Evolutionary conservation across 345 rosid species (phyloP), one percentile per base, ranked within the genome.

Genomic region (Gossypium rotundifolium): DNA sequence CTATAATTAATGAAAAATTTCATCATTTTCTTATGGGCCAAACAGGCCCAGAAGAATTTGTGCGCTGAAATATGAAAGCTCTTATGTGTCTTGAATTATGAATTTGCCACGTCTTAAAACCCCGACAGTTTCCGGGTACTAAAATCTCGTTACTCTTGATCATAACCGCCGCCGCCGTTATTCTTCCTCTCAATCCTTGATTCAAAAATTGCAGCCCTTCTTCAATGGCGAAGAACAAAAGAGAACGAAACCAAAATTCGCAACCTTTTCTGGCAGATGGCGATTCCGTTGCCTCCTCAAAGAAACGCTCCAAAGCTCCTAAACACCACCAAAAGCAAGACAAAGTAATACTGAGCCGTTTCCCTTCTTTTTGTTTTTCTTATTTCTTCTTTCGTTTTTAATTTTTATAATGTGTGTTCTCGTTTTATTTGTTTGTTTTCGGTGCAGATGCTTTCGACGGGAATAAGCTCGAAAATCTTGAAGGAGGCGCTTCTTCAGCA

Each of bases 401-500:
- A 44, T 22, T 11, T 52, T 16, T 14, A 1, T 20, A 33, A 7
- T 12, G 4, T 20, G 7, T 48, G 46, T 62, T 27, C 38, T 33
- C 38, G 1, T 33, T 33, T 33, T 33, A 33, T 33, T 33, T 33
- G 7, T 33, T 33, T 29, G 3, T 51, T 60, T 72, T 33, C 38
- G 6, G 38, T 71, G 9, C 46, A 91, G 97, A 72, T 86, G 83
- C 85, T 95, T 53, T 86, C 91, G 0, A 81, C 92, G 27, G 87
- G 88, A 45, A 87, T 91, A 63, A 95, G 93, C 81, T 84, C 90
- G 11, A 93, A 91, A 84, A 93, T 95, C 64, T 74, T 95, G 83
- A 95, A 91, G 76, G 91, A 84, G 79, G 98, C 98, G 0, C 80
- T 91, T 77, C 79, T 87, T 51, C 99, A 93, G 79, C 97, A 88